A percentile compares a stretch with the other conserved stretches of the same genome.
Conservation (phyloP, 2,329 filamentous ascomycete genomes). For the Fusarium brevicatenulatum region DNA sequence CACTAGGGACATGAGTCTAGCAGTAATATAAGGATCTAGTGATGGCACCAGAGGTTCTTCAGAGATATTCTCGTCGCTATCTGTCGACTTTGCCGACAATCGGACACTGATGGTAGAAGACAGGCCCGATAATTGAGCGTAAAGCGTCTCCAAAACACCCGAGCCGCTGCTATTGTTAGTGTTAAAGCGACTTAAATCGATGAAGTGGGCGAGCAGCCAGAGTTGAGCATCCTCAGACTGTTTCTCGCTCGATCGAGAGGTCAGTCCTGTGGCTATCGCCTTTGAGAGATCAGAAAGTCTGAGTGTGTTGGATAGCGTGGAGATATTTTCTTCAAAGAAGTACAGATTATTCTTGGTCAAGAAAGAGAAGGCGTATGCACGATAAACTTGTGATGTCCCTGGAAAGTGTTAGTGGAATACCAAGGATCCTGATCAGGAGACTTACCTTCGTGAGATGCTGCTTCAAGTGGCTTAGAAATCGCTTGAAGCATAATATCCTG, state of each 20-base stretch:
- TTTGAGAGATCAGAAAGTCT: slow-evolving; percentile 54
- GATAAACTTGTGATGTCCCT: slow-evolving; percentile 28
- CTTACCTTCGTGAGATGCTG: slow-evolving; percentile 33
- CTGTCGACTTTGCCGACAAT: slow-evolving; percentile 44
- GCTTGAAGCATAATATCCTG: slow-evolving; percentile 42
- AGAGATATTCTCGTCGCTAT: slow-evolving; percentile 31
- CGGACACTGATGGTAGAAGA: slow-evolving; percentile 62
- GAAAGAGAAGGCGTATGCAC: slow-evolving; percentile 42
- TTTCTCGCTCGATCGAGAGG: slow-evolving; percentile 36
- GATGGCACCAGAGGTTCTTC: slow-evolving; percentile 36
- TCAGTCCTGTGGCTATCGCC: slow-evolving; percentile 53
- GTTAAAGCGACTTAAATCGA: slow-evolving; percentile 62
- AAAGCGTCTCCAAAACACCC: slow-evolving; percentile 61
- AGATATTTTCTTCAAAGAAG: slow-evolving; percentile 55
- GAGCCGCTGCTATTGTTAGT: slow-evolving; percentile 49
- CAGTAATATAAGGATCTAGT: slow-evolving; percentile 67
- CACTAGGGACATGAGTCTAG: slow-evolving; percentile 76
- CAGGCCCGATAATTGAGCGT: slow-evolving; percentile 63
- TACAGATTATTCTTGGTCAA: slow-evolving; percentile 46
- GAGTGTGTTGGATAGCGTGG: slow-evolving; percentile 50
- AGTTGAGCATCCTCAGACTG: slow-evolving; percentile 59
- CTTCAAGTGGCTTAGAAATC: slow-evolving; percentile 46
- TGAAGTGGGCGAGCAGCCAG: slow-evolving; percentile 74
- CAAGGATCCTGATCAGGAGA: not conserved
- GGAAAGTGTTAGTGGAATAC: slow-evolving; percentile 7